phyloP scores from a whole-genome alignment of 1,139 yeast genomes.

The Diutina rugosa region DNA sequence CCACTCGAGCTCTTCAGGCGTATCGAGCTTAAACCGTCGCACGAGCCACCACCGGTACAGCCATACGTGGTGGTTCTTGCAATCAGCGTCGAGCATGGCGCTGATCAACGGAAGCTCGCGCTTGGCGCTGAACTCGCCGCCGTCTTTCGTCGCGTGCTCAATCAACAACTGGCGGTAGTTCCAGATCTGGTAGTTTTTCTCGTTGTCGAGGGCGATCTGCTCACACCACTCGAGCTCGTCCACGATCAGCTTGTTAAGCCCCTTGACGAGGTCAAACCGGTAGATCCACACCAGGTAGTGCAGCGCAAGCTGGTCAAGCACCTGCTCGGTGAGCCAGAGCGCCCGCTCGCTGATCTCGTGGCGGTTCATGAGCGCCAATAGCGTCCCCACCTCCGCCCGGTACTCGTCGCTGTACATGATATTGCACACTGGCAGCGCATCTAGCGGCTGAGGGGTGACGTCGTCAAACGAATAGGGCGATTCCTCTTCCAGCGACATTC shows the following conservation, averaged over 20 bases:
- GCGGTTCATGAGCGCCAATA: constrained; percentile 46
- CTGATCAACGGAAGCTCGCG: constrained; percentile 54
- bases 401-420: constrained; percentile 73
- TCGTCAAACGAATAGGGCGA: neutral
- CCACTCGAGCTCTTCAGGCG: constrained; percentile 38
- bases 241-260: constrained; percentile 19
- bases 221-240: constrained; percentile 71
- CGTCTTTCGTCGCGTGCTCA: constrained; percentile 15
- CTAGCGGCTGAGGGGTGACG: neutral
- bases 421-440: constrained; percentile 34
- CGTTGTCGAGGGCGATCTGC: constrained; percentile 55
- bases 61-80: constrained; percentile 96
- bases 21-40: constrained; percentile 33
- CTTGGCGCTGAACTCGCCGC: constrained; percentile 23
- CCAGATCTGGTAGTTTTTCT: constrained; percentile 95
- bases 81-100: constrained; percentile 61
- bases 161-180: constrained; percentile 65
- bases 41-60: constrained; percentile 78
- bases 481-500: neutral
- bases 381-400: constrained; percentile 41
- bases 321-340: constrained; percentile 45
- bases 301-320: constrained; percentile 66
- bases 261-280: constrained; percentile 42
- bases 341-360: constrained; percentile 66
- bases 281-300: constrained; percentile 90